Conservation (phyloP, 2,329 filamentous ascomycete genomes). For the Pseudogymnoascus sp. region DNA sequence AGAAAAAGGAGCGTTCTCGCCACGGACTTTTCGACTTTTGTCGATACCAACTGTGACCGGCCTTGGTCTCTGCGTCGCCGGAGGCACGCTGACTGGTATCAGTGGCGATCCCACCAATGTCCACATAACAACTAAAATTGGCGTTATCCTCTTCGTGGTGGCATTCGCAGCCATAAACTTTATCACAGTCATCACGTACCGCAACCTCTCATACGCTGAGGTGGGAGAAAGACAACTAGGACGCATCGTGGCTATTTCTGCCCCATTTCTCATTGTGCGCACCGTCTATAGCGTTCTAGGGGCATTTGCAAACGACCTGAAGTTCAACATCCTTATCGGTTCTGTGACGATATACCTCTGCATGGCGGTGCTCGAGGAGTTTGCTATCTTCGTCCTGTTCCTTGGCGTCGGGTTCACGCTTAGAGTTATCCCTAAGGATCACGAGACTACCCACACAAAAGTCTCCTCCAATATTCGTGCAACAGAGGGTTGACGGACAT, state of each 20-base stretch:
- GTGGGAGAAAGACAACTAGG: conserved; percentile 36
- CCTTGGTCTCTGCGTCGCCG: conserved; percentile 29
- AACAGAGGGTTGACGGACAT: neutral
- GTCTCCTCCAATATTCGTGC: neutral
- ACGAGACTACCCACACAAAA: neutral
- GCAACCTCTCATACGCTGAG: conserved; percentile 18
- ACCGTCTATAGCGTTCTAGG: conserved; percentile 35
- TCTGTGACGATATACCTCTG: conserved; percentile 32
- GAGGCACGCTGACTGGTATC: conserved; percentile 34
- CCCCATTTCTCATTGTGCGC: conserved; percentile 40
- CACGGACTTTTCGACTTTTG: neutral
- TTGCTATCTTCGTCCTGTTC: conserved; percentile 36
- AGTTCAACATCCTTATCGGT: conserved; percentile 35
- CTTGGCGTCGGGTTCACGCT: neutral
- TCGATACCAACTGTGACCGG: neutral
- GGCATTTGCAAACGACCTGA: conserved; percentile 30
- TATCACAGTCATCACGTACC: conserved; percentile 21
- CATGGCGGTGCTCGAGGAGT: conserved; percentile 41
- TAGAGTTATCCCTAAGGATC: neutral
- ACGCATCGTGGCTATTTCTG: conserved; percentile 31
- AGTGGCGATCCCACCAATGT: conserved; percentile 22
- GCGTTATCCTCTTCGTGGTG: conserved; percentile 32
- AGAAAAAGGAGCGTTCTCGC: neutral
- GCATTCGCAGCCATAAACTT: conserved; percentile 28
- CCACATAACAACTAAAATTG: conserved; percentile 22